Evolutionary conservation across 169 alveolate species (phyloP).

Genomic region (Plasmodium coatneyi): DNA sequence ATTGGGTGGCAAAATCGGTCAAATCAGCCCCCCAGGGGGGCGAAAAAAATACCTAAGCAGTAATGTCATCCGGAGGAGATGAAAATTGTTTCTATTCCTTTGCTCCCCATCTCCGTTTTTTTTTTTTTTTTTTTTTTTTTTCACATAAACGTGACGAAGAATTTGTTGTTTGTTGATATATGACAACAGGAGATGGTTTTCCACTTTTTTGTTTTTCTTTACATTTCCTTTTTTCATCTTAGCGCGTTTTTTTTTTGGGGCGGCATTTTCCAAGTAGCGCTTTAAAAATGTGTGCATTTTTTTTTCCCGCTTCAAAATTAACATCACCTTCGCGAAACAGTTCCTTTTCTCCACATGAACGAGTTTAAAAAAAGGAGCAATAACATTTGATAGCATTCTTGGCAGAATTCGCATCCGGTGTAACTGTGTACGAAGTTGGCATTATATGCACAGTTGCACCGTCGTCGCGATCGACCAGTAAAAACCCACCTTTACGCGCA

Average conservation of each 20-base stretch:
- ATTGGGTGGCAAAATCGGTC: constrained; percentile 51
- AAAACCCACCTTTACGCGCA: neutral
- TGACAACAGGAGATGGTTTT: neutral
- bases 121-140: constrained; percentile 4
- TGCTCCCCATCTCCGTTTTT: neutral
- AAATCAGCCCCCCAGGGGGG: neutral
- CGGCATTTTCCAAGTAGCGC: neutral
- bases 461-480: neutral
- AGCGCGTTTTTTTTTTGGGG: neutral
- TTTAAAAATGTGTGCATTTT: neutral
- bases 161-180: neutral
- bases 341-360: neutral
- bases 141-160: neutral
- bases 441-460: neutral
- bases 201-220: neutral
- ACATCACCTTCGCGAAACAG: neutral
- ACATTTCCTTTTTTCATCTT: neutral
- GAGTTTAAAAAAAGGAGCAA: neutral
- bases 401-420: neutral
- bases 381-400: neutral
- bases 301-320: neutral
- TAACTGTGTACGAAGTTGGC: neutral
- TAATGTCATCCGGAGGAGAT: neutral
- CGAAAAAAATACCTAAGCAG: neutral
- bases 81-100: neutral